These are phyloP conservation scores for Kalmusia sp. DNA, from an alignment of 2,329 filamentous ascomycete species.

Conservation along the genomic window DNA sequence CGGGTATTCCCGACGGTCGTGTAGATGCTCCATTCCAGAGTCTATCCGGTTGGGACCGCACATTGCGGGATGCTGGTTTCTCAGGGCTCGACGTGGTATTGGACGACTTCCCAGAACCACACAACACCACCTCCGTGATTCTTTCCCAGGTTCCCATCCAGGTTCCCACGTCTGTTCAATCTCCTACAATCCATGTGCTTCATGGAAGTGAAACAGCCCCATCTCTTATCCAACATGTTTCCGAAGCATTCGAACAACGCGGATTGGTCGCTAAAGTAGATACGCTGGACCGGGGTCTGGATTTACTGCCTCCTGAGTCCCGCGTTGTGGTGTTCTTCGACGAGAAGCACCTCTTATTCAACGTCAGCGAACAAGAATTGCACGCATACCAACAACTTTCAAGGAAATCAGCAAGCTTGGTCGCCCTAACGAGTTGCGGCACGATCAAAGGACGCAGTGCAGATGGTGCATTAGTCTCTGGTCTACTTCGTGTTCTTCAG, in stretches of 20 bases:
- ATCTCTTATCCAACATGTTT: constrained; percentile 6
- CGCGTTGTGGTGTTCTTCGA: constrained; percentile 15
- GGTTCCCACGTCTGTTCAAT: background rate
- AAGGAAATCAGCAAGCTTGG: constrained; percentile 4
- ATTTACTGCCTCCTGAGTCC: background rate
- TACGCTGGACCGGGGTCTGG: background rate
- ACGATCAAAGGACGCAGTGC: constrained; percentile 13
- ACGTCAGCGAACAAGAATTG: constrained; percentile 2
- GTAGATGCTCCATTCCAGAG: constrained; percentile 23
- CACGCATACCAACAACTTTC: constrained; percentile 13
- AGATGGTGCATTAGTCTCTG: constrained; percentile 16
- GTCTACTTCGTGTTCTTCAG: constrained; percentile 18
- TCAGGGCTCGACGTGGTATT: constrained; percentile 32
- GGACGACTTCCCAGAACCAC: constrained; percentile 12
- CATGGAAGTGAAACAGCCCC: constrained; percentile 5
- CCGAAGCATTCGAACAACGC: constrained; percentile 9
- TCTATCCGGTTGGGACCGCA: constrained; percentile 38
- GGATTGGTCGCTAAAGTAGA: background rate
- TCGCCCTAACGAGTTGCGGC: constrained; percentile 10
- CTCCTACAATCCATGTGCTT: constrained; percentile 3
- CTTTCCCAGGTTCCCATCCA: background rate
- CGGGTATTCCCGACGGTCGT: constrained; percentile 14
- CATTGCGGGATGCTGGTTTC: constrained; percentile 44
- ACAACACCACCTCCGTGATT: background rate
- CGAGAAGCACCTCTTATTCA: constrained; percentile 10